Percentiles rank a stretch among this genome's conserved stretches.
These are phyloP conservation scores for Candida montana DNA, from an alignment of 805 yeast genomes.

Conservation along the genomic window DNA sequence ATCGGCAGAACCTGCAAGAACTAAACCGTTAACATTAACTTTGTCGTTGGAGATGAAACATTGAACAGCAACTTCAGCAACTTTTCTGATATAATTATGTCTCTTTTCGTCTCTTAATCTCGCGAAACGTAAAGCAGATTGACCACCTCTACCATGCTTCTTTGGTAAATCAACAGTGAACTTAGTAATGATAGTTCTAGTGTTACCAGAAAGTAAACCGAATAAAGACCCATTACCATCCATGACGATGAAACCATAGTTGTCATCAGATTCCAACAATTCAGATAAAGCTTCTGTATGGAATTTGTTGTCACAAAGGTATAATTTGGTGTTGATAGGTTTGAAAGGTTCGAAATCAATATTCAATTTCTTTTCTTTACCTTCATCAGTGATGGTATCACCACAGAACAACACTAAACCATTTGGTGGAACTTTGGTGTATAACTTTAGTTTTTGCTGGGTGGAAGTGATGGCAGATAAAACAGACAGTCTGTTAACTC, in stretches of 20 bases:
- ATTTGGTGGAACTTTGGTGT: slow-evolving; percentile 84
- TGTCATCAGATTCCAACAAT: slow-evolving; percentile 89
- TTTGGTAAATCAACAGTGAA: slow-evolving; percentile 97
- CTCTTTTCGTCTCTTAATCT: slow-evolving; percentile 99
- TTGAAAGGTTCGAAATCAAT: slow-evolving; percentile 98
- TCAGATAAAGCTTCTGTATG: slow-evolving; percentile 96
- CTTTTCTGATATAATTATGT: slow-evolving; percentile 97
- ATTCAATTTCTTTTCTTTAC: slow-evolving; percentile 93
- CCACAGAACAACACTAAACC: slow-evolving; percentile 98
- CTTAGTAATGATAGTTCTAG: slow-evolving; percentile 92
- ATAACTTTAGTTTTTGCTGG: slow-evolving; percentile 90
- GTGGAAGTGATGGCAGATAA: slow-evolving; percentile 96
- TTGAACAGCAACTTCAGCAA: slow-evolving; percentile 97
- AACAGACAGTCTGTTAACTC: slow-evolving; percentile 94
- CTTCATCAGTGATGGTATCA: slow-evolving; percentile 94
- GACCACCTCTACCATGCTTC: slow-evolving; percentile 99
- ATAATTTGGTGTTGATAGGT: slow-evolving; percentile 95
- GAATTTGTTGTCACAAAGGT: slow-evolving; percentile 95
- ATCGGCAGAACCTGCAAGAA: slow-evolving; percentile 98
- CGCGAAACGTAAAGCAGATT: slow-evolving; percentile 97
- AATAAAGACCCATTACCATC: slow-evolving; percentile 98
- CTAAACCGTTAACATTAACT: slow-evolving; percentile 89
- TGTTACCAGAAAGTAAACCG: slow-evolving; percentile 94
- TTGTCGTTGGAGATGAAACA: slow-evolving; percentile 93
- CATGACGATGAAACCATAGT: slow-evolving; percentile 97